phyloP scores from a whole-genome alignment of 1,284 basidiomycete species.

The Microbotryum intermedium region DNA sequence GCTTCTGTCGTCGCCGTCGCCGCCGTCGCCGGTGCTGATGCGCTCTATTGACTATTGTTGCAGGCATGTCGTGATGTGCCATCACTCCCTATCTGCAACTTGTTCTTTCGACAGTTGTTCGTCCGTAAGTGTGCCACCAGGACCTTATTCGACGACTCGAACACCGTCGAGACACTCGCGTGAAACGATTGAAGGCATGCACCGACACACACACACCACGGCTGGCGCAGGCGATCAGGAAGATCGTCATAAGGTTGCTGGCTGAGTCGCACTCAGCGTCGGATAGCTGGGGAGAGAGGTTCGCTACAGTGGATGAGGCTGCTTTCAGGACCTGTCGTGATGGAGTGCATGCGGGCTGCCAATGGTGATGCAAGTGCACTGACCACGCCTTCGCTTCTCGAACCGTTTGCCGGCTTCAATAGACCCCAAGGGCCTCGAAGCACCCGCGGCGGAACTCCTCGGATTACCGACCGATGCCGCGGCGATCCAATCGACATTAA shows the following conservation, averaged over 20 bases:
- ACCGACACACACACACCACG: too few species aligned
- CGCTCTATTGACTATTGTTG: slow-evolving; percentile 3
- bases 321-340: neutral
- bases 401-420: neutral
- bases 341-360: neutral
- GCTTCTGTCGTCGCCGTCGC: neutral
- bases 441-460: slow-evolving; percentile 23
- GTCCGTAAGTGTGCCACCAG: slow-evolving; percentile 4
- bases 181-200: too few species aligned
- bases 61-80: slow-evolving; percentile 29
- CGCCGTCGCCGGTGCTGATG: neutral
- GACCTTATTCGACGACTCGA: neutral
- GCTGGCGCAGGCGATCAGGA: too few species aligned
- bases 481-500: slow-evolving; percentile 8
- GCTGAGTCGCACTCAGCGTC: too few species aligned
- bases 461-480: slow-evolving; percentile 23
- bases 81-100: slow-evolving; percentile 42
- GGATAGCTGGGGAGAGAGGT: too few species aligned
- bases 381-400: neutral
- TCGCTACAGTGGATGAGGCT: neutral
- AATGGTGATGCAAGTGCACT: neutral
- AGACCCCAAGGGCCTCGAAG: slow-evolving; percentile 15
- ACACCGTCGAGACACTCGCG: neutral
- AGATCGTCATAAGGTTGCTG: too few species aligned
- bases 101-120: slow-evolving; percentile 42